These are phyloP conservation scores for Trichoderma koningiopsis DNA, from an alignment of 2,329 filamentous ascomycete species.

Conservation along the genomic window DNA sequence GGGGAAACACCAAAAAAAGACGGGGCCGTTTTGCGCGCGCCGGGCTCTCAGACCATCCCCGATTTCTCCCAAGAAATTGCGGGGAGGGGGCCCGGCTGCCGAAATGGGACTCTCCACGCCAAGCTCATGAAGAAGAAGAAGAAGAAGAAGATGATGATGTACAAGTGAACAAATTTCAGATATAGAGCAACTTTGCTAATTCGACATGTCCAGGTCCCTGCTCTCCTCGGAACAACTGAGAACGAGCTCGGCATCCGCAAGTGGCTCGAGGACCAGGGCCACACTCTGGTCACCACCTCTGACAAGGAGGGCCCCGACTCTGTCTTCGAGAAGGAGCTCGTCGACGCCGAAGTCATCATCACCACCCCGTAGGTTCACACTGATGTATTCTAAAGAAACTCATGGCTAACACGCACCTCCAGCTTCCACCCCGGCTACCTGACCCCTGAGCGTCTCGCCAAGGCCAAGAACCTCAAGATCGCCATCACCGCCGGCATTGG, in stretches of 20 bases:
- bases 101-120: neutral
- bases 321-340: conserved; percentile 90
- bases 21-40: neutral
- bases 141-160: too few relatives aligned
- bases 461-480: conserved; percentile 98
- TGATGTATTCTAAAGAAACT: neutral
- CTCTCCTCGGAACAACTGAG: conserved; percentile 91
- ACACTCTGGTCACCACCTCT: conserved; percentile 94
- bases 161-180: neutral
- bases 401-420: conserved; percentile 4
- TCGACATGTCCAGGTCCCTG: conserved; percentile 60
- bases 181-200: neutral
- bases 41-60: neutral
- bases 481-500: conserved; percentile 97
- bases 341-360: conserved; percentile 98
- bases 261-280: conserved; percentile 96
- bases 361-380: conserved; percentile 75
- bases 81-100: conserved; percentile 12
- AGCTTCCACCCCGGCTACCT: conserved; percentile 99
- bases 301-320: conserved; percentile 96
- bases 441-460: conserved; percentile 90
- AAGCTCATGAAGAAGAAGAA: neutral
- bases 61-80: conserved; percentile 17
- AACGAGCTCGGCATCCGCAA: conserved; percentile 97
- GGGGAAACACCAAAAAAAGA: neutral